Percentiles rank a stretch among this genome's conserved stretches.
Conservation (phyloP, 2,329 filamentous ascomycete genomes). For the Catunica adiposa region DNA sequence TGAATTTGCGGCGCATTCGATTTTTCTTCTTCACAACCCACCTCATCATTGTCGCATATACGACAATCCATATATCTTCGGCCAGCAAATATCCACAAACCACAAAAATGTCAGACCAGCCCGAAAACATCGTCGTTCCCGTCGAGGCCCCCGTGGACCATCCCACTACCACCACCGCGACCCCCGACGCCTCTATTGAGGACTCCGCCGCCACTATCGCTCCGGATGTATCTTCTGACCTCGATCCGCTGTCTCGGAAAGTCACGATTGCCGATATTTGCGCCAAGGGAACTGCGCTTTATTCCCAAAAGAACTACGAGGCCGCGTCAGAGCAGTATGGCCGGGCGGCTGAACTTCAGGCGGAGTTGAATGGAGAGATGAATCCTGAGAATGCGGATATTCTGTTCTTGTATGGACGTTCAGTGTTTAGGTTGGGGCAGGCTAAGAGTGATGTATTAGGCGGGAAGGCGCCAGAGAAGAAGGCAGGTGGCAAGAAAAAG, state of each 20-base stretch:
- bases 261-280: conserved; percentile 59
- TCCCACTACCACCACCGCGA: neutral
- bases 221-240: conserved; percentile 10
- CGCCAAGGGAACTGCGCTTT: conserved; percentile 67
- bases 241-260: conserved; percentile 12
- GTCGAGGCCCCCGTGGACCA: neutral
- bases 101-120: conserved; percentile 6
- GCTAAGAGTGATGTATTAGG: conserved; percentile 89
- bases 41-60: neutral
- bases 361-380: conserved; percentile 83
- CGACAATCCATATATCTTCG: neutral
- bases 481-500: conserved; percentile 22
- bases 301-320: conserved; percentile 75
- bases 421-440: conserved; percentile 84
- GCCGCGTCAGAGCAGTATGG: conserved; percentile 78
- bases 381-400: conserved; percentile 81
- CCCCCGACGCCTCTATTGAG: neutral
- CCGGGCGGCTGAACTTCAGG: conserved; percentile 75
- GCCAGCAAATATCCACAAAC: neutral
- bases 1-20: neutral
- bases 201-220: neutral
- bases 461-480: conserved; percentile 49
- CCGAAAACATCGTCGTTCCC: conserved; percentile 4
- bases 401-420: conserved; percentile 84
- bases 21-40: neutral